Base-by-base conservation (phyloP, 495 filamentous ascomycete species). In the Diplogelasinospora grovesii region DNA sequence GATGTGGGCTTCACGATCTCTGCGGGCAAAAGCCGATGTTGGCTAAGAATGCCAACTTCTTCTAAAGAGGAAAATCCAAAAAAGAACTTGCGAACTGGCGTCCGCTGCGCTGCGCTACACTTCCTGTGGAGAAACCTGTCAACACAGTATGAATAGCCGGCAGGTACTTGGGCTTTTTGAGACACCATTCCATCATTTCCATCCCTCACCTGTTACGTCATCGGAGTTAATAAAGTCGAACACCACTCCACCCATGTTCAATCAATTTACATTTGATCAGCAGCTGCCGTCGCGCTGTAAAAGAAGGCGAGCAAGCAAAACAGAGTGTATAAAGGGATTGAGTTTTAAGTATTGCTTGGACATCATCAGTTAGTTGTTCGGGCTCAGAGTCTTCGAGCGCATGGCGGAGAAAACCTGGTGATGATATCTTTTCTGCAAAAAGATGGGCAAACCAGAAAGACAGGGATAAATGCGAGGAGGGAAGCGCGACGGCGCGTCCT, bases 201-300 rank as follows among this genome's bases (percentile, higher is more conserved):
- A 35, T 25, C 36, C 26, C 31, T 45, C 39, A 44, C n/a, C 41
- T 24, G 39, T 59, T 61, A 61, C 58, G 58, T 61, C 58, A 61
- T 61, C 49, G 56, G 18, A 42, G 36, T 30, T 37, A 30, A 43
- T 30, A 47, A 44, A 37, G 41, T 44, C 36, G 42, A 43, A 40
- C 49, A 48, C 24, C 37, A 38, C 36, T 43, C 50, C 43, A 39
- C 34, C 55, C 39, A 30, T 29, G 40, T 33, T 25, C n/a, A n/a
- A n/a, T 27, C 34, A 22, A 13, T 29, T 36, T 41, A 27, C 24
- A n/a, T 23, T 31, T 25, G 18, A 10, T 29, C 22, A 31, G 32
- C 22, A 22, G 30, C 22, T 9, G 7, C 24, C 37, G 10, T 8
- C 25, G 24, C 37, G 25, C 22, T 24, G 24, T 21, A 39, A 11